A percentile compares a stretch with the other conserved stretches of the same genome.
Evolutionary conservation across 345 rosid species (phyloP).

Genomic region (Viola odorata): DNA sequence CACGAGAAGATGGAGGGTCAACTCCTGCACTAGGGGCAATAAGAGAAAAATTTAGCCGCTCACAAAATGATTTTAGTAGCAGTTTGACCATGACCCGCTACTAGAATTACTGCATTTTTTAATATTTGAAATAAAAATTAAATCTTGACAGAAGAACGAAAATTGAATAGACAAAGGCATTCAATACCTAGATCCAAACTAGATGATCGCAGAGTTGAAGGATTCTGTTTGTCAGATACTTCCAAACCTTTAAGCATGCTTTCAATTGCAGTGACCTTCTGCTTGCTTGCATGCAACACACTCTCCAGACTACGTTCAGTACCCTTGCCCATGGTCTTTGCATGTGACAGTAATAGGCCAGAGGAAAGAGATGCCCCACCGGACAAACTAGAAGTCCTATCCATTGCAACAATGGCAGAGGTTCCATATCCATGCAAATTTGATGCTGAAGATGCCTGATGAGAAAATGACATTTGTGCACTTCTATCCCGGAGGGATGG

Average conservation of each 20-base stretch:
- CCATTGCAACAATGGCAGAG: conserved; percentile 97
- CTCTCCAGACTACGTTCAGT: conserved; percentile 91
- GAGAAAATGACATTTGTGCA: conserved; percentile 46
- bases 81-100: no score
- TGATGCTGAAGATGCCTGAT: conserved; percentile 51
- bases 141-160: not conserved
- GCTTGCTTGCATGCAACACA: conserved; percentile 93
- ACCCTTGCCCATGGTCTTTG: conserved; percentile 63
- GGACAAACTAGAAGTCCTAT: conserved; percentile 70
- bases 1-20: conserved; percentile 99
- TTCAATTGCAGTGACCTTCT: conserved; percentile 97
- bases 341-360: conserved; percentile 68
- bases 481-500: conserved; percentile 90
- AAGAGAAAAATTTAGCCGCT: conserved; percentile 53
- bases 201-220: conserved; percentile 69
- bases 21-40: conserved; percentile 95
- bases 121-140: not conserved
- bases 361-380: conserved; percentile 67
- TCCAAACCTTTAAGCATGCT: conserved; percentile 98
- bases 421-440: conserved; percentile 84
- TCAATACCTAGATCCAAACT: conserved; percentile 97
- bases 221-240: conserved; percentile 76
- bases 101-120: no score
- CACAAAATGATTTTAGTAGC: conserved; percentile 22
- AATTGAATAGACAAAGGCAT: conserved; percentile 21